phyloP scores from a whole-genome alignment of 805 yeast genomes.

The Yarrowia deformans region DNA sequence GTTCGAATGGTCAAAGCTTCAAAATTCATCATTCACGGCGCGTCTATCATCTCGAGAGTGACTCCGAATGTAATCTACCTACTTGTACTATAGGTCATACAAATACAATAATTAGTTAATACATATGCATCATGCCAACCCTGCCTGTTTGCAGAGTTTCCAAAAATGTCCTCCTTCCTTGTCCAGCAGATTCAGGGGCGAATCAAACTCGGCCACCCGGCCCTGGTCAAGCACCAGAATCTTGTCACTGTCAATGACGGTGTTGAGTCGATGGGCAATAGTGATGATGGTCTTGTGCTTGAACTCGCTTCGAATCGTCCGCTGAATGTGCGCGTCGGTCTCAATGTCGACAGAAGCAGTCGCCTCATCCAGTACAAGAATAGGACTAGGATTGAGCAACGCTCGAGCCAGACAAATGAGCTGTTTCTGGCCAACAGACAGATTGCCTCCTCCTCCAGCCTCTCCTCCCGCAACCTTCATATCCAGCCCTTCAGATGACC shows the following conservation, averaged over 20 bases:
- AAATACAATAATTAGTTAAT: neutral
- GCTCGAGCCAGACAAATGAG: conserved; percentile 81
- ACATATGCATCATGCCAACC: conserved; percentile 51
- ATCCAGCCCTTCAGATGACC: conserved; percentile 53
- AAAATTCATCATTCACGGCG: too few species aligned
- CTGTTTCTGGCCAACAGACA: conserved; percentile 85
- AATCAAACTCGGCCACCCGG: conserved; percentile 71
- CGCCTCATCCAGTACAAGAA: conserved; percentile 80
- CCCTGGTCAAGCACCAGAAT: conserved; percentile 77
- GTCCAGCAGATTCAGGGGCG: conserved; percentile 69
- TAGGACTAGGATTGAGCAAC: conserved; percentile 68
- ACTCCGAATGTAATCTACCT: too few species aligned
- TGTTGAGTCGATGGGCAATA: conserved; percentile 83
- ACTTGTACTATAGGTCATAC: too few species aligned
- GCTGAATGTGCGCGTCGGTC: conserved; percentile 76
- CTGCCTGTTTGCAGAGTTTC: conserved; percentile 82
- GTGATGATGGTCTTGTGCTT: conserved; percentile 75
- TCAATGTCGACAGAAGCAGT: conserved; percentile 82
- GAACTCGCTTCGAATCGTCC: conserved; percentile 73
- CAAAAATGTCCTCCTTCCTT: conserved; percentile 75
- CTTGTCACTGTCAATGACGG: conserved; percentile 79
- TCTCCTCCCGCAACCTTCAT: conserved; percentile 74
- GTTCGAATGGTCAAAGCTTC: too few species aligned
- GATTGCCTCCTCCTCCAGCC: conserved; percentile 75
- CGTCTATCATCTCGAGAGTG: too few species aligned